Percentiles rank a stretch among this genome's conserved stretches.
Conservation (phyloP, 1,284 basidiomycete species). For the Ustilago esculenta region DNA sequence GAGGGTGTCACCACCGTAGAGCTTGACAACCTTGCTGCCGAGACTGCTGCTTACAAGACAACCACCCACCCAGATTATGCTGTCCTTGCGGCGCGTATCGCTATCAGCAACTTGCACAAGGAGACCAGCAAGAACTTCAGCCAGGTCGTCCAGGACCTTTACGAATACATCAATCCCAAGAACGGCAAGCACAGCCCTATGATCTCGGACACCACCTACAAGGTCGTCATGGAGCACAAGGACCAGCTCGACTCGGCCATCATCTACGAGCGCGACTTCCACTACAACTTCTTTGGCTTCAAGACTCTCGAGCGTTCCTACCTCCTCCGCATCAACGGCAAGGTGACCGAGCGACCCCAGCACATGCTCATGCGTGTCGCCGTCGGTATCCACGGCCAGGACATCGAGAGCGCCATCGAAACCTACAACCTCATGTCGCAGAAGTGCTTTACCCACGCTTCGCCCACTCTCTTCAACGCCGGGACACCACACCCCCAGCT, state of each 20-base stretch:
- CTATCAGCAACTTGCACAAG: conserved; percentile 98
- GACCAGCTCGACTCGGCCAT: conserved; percentile 89
- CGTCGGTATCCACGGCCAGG: conserved; percentile 91
- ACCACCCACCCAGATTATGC: conserved; percentile 95
- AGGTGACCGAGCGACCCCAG: conserved; percentile 95
- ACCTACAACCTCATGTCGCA: conserved; percentile 89
- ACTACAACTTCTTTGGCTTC: conserved; percentile 89
- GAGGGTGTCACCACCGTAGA: conserved; percentile 96
- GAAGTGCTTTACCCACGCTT: conserved; percentile 88
- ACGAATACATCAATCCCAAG: conserved; percentile 96
- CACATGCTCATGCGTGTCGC: conserved; percentile 99
- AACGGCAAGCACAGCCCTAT: conserved; percentile 82
- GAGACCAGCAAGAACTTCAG: conserved; percentile 98
- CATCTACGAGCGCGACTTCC: conserved; percentile 98
- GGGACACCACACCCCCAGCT: conserved; percentile 95
- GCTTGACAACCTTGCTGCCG: conserved; percentile 81
- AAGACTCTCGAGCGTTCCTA: conserved; percentile 99
- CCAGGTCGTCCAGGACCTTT: conserved; percentile 87
- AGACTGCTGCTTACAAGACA: conserved; percentile 96
- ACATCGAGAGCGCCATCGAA: conserved; percentile 88
- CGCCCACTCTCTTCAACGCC: conserved; percentile 98
- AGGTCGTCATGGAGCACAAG: conserved; percentile 83
- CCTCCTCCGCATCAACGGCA: conserved; percentile 90
- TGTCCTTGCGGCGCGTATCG: conserved; percentile 95
- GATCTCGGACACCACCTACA: conserved; percentile 90